These are phyloP conservation scores for Logfia minima DNA, from an alignment of 129 eudicot genomes.

Conservation along the genomic window DNA sequence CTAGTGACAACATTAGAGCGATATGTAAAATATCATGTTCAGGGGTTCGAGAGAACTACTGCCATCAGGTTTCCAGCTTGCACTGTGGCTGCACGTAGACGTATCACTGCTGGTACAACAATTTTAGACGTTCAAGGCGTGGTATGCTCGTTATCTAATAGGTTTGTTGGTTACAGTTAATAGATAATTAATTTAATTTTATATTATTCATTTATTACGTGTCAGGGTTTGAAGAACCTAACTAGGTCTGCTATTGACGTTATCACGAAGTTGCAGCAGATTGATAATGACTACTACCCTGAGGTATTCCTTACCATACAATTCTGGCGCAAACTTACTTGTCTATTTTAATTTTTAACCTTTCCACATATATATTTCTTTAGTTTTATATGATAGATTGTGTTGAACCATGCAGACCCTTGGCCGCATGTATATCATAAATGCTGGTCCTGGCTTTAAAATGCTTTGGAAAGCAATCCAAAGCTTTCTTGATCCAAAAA, in stretches of 20 bases:
- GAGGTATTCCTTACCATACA: conserved; percentile 22
- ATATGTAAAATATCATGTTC: conserved; percentile 41
- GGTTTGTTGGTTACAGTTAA: not conserved
- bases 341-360: not conserved
- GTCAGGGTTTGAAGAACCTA: conserved; percentile 56
- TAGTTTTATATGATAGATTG: not conserved
- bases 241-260: conserved; percentile 51
- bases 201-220: not conserved
- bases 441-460: conserved; percentile 74
- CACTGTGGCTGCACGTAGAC: conserved; percentile 42
- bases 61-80: conserved; percentile 56
- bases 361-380: not conserved
- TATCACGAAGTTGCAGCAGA: conserved; percentile 50
- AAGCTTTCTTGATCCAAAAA: conserved; percentile 62
- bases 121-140: conserved; percentile 64
- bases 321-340: no score
- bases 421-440: conserved; percentile 62
- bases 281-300: conserved; percentile 62
- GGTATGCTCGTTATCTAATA: conserved; percentile 32
- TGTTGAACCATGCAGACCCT: conserved; percentile 54
- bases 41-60: conserved; percentile 54
- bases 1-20: conserved; percentile 51
- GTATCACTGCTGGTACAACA: conserved; percentile 47
- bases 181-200: not conserved
- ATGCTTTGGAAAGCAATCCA: conserved; percentile 65